Conservation (phyloP, 2,329 filamentous ascomycete species). For the Exophiala sideris region DNA sequence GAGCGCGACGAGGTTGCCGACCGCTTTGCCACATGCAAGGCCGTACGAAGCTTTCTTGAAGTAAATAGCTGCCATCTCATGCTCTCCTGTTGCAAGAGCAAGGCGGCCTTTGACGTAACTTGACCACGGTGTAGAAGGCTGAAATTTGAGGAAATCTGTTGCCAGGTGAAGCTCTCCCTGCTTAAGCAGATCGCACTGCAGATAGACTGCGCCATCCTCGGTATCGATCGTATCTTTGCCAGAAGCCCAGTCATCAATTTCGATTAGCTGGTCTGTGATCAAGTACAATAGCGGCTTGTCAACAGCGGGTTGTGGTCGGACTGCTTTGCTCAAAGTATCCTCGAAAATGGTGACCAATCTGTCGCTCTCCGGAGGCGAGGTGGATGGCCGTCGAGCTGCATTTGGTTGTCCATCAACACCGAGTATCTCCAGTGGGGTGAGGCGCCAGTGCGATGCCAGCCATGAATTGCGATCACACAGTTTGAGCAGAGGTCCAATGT, state of each 20-base stretch:
- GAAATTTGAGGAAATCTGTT: constrained; percentile 63
- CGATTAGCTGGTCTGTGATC: constrained; percentile 42
- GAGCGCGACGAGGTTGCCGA: constrained; percentile 45
- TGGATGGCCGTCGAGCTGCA: constrained; percentile 29
- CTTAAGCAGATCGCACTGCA: constrained; percentile 65
- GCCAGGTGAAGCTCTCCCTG: constrained; percentile 66
- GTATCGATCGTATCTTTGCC: constrained; percentile 49
- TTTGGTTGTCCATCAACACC: constrained; percentile 27
- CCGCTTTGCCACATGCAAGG: constrained; percentile 42
- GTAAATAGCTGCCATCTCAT: constrained; percentile 66
- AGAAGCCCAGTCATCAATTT: constrained; percentile 49
- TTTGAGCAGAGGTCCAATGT: constrained; percentile 65
- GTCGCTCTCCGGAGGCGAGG: constrained; percentile 26
- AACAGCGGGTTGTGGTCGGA: constrained; percentile 41
- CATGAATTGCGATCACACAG: constrained; percentile 68
- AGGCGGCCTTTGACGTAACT: constrained; percentile 82
- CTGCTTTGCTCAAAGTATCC: constrained; percentile 42
- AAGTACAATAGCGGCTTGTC: constrained; percentile 41
- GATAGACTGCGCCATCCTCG: constrained; percentile 61
- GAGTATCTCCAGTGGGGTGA: constrained; percentile 31
- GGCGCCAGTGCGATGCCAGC: constrained; percentile 50
- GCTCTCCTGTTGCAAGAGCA: constrained; percentile 69
- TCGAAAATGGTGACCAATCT: constrained; percentile 40
- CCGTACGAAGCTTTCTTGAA: constrained; percentile 77
- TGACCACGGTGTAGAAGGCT: constrained; percentile 57